These are phyloP conservation scores for Penicillium sp. DNA, from an alignment of 2,329 filamentous ascomycete genomes.

Conservation along the genomic window DNA sequence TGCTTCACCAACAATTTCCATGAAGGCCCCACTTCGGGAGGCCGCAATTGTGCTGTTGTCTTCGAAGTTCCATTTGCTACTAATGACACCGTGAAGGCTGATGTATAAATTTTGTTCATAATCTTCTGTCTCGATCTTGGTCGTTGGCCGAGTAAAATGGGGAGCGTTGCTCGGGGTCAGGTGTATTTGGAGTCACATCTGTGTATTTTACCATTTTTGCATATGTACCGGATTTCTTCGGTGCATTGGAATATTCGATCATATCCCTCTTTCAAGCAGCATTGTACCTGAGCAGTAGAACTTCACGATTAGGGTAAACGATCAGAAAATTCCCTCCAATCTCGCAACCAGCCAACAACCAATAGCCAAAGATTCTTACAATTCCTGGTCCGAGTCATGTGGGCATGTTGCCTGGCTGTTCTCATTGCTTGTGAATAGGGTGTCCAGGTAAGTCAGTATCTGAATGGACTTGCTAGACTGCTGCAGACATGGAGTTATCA, in stretches of 20 bases:
- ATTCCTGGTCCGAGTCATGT: not conserved
- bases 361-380: not conserved
- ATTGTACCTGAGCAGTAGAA: not conserved
- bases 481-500: not conserved
- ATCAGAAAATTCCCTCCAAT: not conserved
- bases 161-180: slow-evolving; percentile 17
- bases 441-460: not conserved
- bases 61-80: slow-evolving; percentile 68
- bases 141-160: slow-evolving; percentile 11
- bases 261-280: slow-evolving; percentile 5
- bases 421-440: not conserved
- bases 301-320: not conserved
- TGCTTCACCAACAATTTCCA: slow-evolving; percentile 39
- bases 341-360: too few species aligned
- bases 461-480: too few species aligned
- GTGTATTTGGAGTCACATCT: slow-evolving; percentile 23
- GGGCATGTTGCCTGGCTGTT: not conserved
- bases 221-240: slow-evolving; percentile 7
- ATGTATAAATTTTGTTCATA: slow-evolving; percentile 22
- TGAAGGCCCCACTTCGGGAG: slow-evolving; percentile 40
- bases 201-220: slow-evolving; percentile 14
- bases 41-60: slow-evolving; percentile 79
- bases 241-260: slow-evolving; percentile 8
- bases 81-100: slow-evolving; percentile 13
- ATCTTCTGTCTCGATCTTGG: slow-evolving; percentile 9